These are phyloP conservation scores for Rhodotorula sp. DNA, from an alignment of 1,284 basidiomycete genomes.

Conservation along the genomic window DNA sequence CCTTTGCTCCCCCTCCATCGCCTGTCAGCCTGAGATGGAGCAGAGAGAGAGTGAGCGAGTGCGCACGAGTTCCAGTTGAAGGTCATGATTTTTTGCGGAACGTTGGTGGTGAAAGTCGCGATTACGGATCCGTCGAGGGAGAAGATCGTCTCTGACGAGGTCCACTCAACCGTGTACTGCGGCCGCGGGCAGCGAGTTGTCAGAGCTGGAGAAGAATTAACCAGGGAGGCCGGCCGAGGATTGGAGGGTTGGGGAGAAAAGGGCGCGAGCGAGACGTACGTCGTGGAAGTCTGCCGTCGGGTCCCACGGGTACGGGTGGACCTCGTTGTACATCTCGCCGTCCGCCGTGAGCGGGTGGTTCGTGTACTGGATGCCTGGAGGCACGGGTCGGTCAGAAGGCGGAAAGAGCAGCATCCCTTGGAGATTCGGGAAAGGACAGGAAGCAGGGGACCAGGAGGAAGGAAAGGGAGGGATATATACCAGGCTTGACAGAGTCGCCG, in stretches of 20 bases:
- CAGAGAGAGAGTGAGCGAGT: too few species aligned
- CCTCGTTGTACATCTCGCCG: constrained; percentile 4
- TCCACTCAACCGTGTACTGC: constrained; percentile 28
- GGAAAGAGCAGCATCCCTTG: too few species aligned
- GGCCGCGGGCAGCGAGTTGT: accelerated
- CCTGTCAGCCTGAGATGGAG: neutral
- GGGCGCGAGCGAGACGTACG: neutral
- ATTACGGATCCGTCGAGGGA: constrained; percentile 4
- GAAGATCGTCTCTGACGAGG: constrained; percentile 1
- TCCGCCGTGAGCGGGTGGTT: constrained; percentile 6
- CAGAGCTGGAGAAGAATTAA: neutral
- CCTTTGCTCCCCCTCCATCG: neutral
- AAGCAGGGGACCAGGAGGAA: neutral
- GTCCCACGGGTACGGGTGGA: constrained; percentile 2
- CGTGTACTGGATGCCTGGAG: constrained; percentile 8
- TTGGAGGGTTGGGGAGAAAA: neutral
- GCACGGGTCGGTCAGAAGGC: neutral
- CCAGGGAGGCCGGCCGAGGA: too few species aligned
- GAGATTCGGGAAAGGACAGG: too few species aligned
- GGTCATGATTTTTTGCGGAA: neutral
- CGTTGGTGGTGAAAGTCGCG: neutral
- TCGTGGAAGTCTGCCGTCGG: constrained; percentile 22
- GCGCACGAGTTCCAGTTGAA: constrained; percentile 23
- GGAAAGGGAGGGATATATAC: neutral
- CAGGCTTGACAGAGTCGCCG: constrained; percentile 13